Conservation (phyloP, 441 rosid species). For the Francoa sonchifolia region DNA sequence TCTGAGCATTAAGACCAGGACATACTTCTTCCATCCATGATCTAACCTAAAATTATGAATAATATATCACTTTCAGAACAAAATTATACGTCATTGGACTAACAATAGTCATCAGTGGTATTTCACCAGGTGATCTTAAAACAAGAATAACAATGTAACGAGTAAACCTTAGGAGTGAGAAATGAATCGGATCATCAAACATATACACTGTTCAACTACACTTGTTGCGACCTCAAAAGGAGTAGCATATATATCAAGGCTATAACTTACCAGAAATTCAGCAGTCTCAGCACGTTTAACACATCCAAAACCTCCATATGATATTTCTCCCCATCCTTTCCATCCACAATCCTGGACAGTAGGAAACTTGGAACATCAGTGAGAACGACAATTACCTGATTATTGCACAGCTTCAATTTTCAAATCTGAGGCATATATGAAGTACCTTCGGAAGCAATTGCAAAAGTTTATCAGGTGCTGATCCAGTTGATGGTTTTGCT, state of each 20-base stretch:
- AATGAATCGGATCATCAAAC: too few species aligned
- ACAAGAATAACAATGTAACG: too few species aligned
- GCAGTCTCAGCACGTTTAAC: slow-evolving; percentile 75
- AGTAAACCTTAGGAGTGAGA: too few species aligned
- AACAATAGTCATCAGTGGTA: too few species aligned
- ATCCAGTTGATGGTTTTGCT: slow-evolving; percentile 45
- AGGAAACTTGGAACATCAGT: slow-evolving; percentile 4
- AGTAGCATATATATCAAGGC: not conserved
- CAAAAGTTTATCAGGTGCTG: slow-evolving; percentile 58
- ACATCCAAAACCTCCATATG: slow-evolving; percentile 73
- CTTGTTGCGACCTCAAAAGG: not conserved
- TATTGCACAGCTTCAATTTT: not conserved
- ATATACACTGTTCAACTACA: too few species aligned
- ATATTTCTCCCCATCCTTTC: slow-evolving; percentile 95
- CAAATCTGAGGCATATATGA: slow-evolving; percentile 1
- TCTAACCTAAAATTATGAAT: slow-evolving; percentile 42
- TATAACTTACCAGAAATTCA: slow-evolving; percentile 48
- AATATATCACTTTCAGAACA: not conserved
- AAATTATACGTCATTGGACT: too few species aligned
- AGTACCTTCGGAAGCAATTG: slow-evolving; percentile 62
- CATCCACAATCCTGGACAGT: slow-evolving; percentile 65
- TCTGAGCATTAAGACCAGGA: slow-evolving; percentile 34
- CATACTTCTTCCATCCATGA: slow-evolving; percentile 77
- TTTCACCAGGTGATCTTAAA: too few species aligned
- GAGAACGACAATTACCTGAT: not conserved